Base-by-base conservation (phyloP, 192 early-diverging fungal genomes). In the Coemansia sp. region DNA sequence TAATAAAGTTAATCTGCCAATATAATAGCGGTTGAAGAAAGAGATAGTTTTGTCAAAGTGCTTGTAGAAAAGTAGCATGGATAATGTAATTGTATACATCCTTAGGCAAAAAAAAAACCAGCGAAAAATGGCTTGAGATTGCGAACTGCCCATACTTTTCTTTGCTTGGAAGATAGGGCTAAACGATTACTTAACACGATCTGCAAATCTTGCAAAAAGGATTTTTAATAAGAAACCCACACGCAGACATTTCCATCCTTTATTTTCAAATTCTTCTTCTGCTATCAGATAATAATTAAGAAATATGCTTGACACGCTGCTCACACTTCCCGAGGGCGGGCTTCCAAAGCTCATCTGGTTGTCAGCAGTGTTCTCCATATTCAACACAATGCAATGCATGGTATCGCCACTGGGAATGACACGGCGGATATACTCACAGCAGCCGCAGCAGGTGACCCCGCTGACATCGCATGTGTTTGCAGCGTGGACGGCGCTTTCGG, bases 381-480 rank as follows among this genome's bases (percentile, higher is more conserved):
- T 94, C 83, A 96, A 98, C 81, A 88, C 89, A 22, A 73, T 92
- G 42, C 96, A 98, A 70, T 90, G 91, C 77, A 91, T 90, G 69
- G 68, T 90, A 22, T 91, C 92, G 8, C 80, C 78, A 1, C 81
- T 91, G 68, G 81, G 87, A 6, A 84, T 95, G 67, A 94, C 91
- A 8, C 83, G 87, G 21, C 82, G 87, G 37, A 89, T 98, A 65
- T 98, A 96, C 70, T 76, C 75, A 41, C 66, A 71, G 51, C 67
- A 78, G 69, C 68, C 74, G 26, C 62, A 73, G 52, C 69, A 84
- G 88, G 94, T 92, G n/a, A 94, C 93, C 4, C 80, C 86, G 36
- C 84, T 98, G 68, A 87, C 88, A 19, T 87, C 90, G 41, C 90
- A 94, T 40, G 77, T 93, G 55, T 94, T 96, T 88, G 96, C 91